Evolutionary conservation across 441 rosid species (phyloP), one percentile per base, ranked within the genome.

Genomic region (Gossypium schwendimanii): DNA sequence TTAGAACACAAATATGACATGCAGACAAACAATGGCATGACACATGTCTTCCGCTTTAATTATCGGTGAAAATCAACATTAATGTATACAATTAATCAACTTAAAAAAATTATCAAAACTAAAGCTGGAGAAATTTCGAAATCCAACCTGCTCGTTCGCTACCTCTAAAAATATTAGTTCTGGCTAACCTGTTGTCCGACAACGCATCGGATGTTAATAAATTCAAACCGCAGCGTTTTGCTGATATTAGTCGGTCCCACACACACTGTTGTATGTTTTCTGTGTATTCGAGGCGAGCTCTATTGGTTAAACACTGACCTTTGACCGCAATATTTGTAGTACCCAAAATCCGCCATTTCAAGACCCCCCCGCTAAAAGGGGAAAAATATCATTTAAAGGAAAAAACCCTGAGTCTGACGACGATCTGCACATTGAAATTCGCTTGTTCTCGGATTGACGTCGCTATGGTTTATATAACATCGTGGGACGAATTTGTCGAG

Each of bases 401-500:
- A 50, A 3, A 3, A 9, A n/a, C 28, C 21, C 61, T 3, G 5
- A 64, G 17, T 21, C 18, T 2, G 54, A 44, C 18, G 18, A 41
- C 61, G n/a, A 11, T 50, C 67, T 7, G 6, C 61, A 21, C 28
- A 20, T 55, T 6, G 26, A 11, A 44, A 68, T n/a, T 60, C 21
- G 50, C 5, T 57, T 21, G 0, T 24, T 55, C 50, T 41, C 11
- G 18, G 36, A 20, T 28, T 55, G 57, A n/a, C 79, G 53, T 4
- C 64, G 33, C 69, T 76, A 94, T 92, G 97, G 97, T 88, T 53
- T 92, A 92, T 71, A 66, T 91, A 70, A 85, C 82, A 63, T 86
- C 93, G 0, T 94, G 97, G 98, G 98, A 94, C 68, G 98, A 94
- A 74, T 94, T 94, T 73, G 91, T 90, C 15, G 97, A 87, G 70